These are phyloP conservation scores for Ophiostoma himal-ulmi DNA, from an alignment of 2,329 filamentous ascomycete genomes.

Conservation along the genomic window DNA sequence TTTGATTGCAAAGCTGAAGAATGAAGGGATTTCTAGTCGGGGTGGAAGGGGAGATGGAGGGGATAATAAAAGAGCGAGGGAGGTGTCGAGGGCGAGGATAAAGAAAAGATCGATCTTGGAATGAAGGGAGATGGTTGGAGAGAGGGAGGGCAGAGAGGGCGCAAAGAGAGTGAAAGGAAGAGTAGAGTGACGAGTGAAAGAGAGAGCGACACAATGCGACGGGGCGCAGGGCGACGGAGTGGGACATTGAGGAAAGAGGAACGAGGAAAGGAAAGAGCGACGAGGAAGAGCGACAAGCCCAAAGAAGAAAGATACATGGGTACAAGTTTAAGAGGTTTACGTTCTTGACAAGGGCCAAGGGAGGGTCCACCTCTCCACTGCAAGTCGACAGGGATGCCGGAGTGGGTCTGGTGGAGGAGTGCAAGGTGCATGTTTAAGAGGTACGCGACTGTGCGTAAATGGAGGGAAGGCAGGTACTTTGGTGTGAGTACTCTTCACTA, in stretches of 20 bases:
- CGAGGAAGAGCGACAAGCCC: background rate
- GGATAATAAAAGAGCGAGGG: constrained; percentile 17
- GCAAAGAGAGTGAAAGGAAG: background rate
- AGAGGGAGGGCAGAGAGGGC: background rate
- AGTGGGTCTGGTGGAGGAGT: background rate
- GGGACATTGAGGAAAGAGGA: constrained; percentile 5
- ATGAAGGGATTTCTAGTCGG: constrained; percentile 21
- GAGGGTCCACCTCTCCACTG: constrained; percentile 14
- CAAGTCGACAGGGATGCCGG: constrained; percentile 15
- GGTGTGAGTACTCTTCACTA: background rate
- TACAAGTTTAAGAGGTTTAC: constrained; percentile 19
- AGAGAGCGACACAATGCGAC: background rate
- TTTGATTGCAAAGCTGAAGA: constrained; percentile 18
- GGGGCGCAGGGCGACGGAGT: constrained; percentile 4
- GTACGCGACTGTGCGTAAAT: background rate
- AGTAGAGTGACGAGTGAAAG: background rate
- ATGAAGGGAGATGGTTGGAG: constrained; percentile 11
- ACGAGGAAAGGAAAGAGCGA: constrained; percentile 5
- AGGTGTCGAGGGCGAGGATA: constrained; percentile 4
- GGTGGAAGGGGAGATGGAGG: constrained; percentile 17
- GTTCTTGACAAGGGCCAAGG: constrained; percentile 18
- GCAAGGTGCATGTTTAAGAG: constrained; percentile 8
- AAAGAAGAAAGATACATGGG: background rate
- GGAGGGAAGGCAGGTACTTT: background rate
- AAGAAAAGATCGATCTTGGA: background rate